Evolutionary conservation across 176 grass and related monocot species (phyloP).

Genomic region (Avena atlantica): DNA sequence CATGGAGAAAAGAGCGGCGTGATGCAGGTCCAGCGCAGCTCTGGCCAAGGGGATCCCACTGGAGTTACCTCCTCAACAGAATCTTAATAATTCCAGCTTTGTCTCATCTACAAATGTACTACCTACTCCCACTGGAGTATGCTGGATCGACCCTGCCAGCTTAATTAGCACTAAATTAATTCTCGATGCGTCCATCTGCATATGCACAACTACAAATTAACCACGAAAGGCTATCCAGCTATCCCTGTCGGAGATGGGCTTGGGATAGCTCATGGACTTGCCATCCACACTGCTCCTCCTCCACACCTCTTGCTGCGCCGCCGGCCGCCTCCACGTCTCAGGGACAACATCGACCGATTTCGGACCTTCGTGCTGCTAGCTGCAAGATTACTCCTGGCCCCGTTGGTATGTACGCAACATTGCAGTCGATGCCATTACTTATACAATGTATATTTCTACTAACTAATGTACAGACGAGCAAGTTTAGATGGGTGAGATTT

Average conservation of each 20-base stretch:
- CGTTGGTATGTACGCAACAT: neutral
- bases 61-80: neutral
- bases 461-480: too few relatives aligned
- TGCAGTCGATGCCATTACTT: neutral
- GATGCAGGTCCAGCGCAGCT: neutral
- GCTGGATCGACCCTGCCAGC: neutral
- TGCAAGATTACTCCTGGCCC: neutral
- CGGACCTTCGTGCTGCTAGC: neutral
- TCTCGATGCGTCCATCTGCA: neutral
- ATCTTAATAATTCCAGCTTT: constrained; percentile 7
- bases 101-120: neutral
- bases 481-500: neutral
- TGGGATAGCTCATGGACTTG: neutral
- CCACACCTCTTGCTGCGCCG: too few relatives aligned
- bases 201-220: neutral
- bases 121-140: neutral
- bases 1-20: neutral
- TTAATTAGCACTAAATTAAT: neutral
- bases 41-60: neutral
- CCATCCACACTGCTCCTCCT: too few relatives aligned
- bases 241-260: neutral
- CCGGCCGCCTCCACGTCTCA: neutral
- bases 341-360: neutral
- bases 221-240: neutral
- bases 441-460: neutral